phyloP scores from a whole-genome alignment of 306 rosid species.

The Castanea crenata region DNA sequence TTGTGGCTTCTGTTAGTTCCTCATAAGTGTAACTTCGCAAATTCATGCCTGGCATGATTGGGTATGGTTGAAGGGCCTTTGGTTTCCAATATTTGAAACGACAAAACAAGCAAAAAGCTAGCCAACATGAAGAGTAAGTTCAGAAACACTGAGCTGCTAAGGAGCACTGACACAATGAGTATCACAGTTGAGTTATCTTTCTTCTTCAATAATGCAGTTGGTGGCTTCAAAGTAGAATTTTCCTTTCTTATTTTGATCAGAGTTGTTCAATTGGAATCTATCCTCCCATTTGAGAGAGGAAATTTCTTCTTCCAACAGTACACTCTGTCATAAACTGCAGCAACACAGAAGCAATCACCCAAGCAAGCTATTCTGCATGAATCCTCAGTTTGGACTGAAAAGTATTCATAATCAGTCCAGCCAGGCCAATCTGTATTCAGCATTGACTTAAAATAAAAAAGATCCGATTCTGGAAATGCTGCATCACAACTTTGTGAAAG shows the following conservation, averaged over 20 bases:
- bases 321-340: not conserved
- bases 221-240: not conserved
- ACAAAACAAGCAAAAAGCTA: not conserved
- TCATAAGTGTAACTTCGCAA: slow-evolving; percentile 14
- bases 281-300: slow-evolving; percentile 23
- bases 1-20: slow-evolving; percentile 23
- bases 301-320: slow-evolving; percentile 26
- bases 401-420: not conserved
- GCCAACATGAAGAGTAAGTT: slow-evolving; percentile 4
- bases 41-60: not conserved
- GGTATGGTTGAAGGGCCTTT: not conserved
- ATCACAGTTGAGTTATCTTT: not conserved
- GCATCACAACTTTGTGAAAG: slow-evolving; percentile 33
- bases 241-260: slow-evolving; percentile 27
- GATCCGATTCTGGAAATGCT: not conserved
- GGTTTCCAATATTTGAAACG: not conserved
- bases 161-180: slow-evolving; percentile 12
- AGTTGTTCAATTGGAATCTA: not conserved
- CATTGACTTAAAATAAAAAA: slow-evolving; percentile 3
- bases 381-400: not conserved
- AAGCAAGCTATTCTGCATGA: slow-evolving; percentile 33
- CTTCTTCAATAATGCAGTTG: not conserved
- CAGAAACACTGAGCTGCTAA: slow-evolving; percentile 14
- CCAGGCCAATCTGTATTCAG: slow-evolving; percentile 2
- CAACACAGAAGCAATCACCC: slow-evolving; percentile 31